These are phyloP conservation scores for Plasmodium yoelii DNA, from an alignment of 169 alveolate genomes.

Conservation along the genomic window DNA sequence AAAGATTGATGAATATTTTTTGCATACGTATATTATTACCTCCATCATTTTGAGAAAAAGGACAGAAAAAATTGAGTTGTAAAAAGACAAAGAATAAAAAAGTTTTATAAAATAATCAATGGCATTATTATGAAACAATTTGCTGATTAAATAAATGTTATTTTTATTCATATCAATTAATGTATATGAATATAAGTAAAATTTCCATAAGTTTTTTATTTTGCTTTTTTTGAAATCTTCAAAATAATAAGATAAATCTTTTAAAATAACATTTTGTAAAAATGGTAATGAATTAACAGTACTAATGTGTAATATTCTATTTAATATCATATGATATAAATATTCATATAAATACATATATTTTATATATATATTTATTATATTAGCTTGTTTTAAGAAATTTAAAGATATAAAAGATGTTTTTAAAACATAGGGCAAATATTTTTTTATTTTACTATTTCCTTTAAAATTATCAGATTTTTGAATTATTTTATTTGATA, in stretches of 20 bases:
- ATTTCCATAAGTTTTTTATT: constrained; percentile 56
- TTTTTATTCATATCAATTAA: constrained; percentile 62
- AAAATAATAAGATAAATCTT: constrained; percentile 51
- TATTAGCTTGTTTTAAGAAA: constrained; percentile 30
- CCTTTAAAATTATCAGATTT: constrained; percentile 12
- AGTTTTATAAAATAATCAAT: constrained; percentile 64
- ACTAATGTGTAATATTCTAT: constrained; percentile 61
- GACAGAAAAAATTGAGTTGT: constrained; percentile 51
- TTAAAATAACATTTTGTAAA: constrained; percentile 65
- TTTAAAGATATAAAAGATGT: constrained; percentile 8
- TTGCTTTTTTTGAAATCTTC: constrained; percentile 50
- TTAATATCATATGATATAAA: constrained; percentile 54
- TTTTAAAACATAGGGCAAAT: constrained; percentile 60
- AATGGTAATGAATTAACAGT: constrained; percentile 44
- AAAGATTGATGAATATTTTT: not conserved
- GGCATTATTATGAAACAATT: constrained; percentile 69
- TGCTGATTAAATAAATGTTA: constrained; percentile 27
- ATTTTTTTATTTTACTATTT: constrained; percentile 16
- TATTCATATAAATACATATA: constrained; percentile 67
- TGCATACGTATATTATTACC: not conserved
- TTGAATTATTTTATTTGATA: constrained; percentile 28
- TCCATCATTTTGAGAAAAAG: constrained; percentile 48
- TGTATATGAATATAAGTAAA: constrained; percentile 55
- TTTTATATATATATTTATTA: constrained; percentile 56
- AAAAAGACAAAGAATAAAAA: constrained; percentile 49